Conservation (phyloP, 73 alveolate species). For the Blepharisma japonicum region DNA sequence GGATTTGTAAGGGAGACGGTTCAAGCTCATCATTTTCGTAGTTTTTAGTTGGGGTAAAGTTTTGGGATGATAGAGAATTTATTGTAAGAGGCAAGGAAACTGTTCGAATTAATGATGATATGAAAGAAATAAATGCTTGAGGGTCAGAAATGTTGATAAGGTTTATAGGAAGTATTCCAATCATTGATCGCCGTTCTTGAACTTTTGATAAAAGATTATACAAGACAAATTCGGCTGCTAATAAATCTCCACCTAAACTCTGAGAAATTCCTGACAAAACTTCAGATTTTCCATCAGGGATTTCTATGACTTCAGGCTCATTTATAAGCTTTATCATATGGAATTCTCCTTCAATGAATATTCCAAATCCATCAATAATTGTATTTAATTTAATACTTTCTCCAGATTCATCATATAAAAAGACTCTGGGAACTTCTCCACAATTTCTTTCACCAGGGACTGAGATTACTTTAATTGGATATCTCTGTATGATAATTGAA, state of each 20-base stretch:
- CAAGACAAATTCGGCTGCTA: constrained; percentile 19
- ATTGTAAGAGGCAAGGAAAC: not conserved
- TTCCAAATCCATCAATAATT: not conserved
- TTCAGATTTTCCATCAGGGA: not conserved
- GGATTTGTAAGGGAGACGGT: not conserved
- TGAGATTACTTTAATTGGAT: not conserved
- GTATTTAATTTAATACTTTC: not conserved
- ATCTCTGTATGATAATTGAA: not conserved
- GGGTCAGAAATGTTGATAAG: not conserved
- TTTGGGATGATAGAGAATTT: not conserved
- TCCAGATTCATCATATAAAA: not conserved
- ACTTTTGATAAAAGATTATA: not conserved
- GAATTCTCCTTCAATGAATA: not conserved
- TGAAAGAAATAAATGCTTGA: not conserved
- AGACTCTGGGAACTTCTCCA: not conserved
- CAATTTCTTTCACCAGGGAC: constrained; percentile 11
- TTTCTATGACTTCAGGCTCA: not conserved
- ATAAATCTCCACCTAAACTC: not conserved
- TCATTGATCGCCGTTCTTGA: not conserved
- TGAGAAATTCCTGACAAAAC: not conserved
- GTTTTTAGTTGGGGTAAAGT: constrained; percentile 11
- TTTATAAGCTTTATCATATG: not conserved
- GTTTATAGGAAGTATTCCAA: constrained; percentile 1
- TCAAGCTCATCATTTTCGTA: not conserved
- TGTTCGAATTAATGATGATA: not conserved